Evolutionary conservation across 1,139 yeast genomes (phyloP), one percentile per base, ranked within the genome.

Genomic region (Diutina siamensis): DNA sequence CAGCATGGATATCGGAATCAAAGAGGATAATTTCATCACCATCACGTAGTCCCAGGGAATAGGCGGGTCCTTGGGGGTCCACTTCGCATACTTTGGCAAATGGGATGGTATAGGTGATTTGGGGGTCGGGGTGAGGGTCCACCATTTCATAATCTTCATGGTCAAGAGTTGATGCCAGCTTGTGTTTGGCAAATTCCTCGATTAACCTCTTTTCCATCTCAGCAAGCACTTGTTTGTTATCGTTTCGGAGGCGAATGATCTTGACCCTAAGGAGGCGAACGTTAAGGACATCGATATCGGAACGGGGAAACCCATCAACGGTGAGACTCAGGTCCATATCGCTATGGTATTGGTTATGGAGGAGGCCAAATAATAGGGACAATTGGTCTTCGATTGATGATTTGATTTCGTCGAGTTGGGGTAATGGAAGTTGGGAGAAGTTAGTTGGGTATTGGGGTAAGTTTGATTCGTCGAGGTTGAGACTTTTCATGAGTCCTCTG

Each of bases 281-380:
- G 35, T 83, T 72, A 3, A 82, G 78, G 4, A 89, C 84, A 55
- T 92, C 95, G 31, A 89, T 74, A 57, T 92, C 97, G 15, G 71
- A 64, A 35, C 97, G 67, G 0, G 98, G 98, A 53, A 76, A 92
- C 34, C 97, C 97, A 55, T 89, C 95, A 7, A 38, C 20, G 4
- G 42, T 38, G 5, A 38, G 32, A 2, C 8, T 15, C 19, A 25
- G 25, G 32, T 22, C 42, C 42, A 38, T 38, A 17, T 38, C 42
- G 13, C 19, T 10, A 15, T 38, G 19, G 32, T 38, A 38, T 15
- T 38, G 7, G 20, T 25, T 38, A 18, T 38, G 31, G 1, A 38
- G n/a, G 5, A 38, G 21, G 31, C 22, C 42, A 25, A 38, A 38
- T 5, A 38, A 17, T 12, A 38, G 32, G 13, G 19, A 17, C 21